Conservation (phyloP, 2,329 filamentous ascomycete species). For the Chaetothyriales sp. region DNA sequence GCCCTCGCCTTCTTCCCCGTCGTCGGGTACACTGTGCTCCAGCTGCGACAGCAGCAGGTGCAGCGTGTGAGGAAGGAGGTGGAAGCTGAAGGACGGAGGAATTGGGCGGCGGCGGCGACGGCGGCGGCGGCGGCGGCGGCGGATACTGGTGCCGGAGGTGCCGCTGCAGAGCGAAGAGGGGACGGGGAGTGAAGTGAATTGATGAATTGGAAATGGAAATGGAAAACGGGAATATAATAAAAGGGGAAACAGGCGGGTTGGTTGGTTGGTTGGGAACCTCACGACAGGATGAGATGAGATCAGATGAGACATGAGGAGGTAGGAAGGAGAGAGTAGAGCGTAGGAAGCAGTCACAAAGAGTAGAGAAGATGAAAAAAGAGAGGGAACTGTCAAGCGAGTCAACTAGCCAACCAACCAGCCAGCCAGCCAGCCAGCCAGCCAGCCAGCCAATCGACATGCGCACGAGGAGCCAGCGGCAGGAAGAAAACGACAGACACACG, state of each 20-base stretch:
- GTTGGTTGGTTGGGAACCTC: no score
- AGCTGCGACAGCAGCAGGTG: constrained; percentile 8
- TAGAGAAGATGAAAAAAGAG: neutral
- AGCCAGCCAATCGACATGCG: neutral
- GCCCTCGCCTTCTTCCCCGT: constrained; percentile 10
- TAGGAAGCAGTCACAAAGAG: no score
- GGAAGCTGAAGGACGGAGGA: constrained; percentile 12
- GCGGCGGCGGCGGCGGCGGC: no score
- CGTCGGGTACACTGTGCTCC: constrained; percentile 11
- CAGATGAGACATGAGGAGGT: no score
- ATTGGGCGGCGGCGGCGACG: constrained; percentile 4
- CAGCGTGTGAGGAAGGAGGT: constrained; percentile 8
- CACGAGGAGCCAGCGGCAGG: neutral
- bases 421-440: neutral
- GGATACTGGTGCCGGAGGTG: no score
- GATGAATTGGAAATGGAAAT: no score
- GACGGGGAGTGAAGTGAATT: neutral
- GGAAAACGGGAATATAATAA: neutral
- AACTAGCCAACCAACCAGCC: neutral
- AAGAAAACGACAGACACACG: neutral
- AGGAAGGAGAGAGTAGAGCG: no score
- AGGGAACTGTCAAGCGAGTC: neutral
- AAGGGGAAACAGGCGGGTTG: neutral
- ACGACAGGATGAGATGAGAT: no score
- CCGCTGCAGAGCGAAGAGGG: neutral